These are phyloP conservation scores for Neobulgaria alba DNA, from an alignment of 2,329 filamentous ascomycete species.

Conservation along the genomic window DNA sequence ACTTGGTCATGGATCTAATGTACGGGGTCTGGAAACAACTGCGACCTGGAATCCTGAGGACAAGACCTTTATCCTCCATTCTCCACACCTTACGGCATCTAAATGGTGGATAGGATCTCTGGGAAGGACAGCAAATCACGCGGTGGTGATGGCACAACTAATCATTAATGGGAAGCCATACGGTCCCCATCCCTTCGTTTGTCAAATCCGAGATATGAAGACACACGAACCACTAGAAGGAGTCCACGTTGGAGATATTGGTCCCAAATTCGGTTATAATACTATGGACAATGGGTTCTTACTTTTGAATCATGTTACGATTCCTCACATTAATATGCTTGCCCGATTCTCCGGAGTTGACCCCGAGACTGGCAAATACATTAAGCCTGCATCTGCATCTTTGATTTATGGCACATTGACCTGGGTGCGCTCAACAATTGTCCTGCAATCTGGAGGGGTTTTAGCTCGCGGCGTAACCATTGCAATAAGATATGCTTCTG, in stretches of 20 bases:
- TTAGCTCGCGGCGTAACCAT: slow-evolving; percentile 71
- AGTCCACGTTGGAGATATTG: slow-evolving; percentile 70
- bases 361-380: slow-evolving; percentile 58
- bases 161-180: slow-evolving; percentile 58
- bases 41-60: slow-evolving; percentile 61
- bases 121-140: slow-evolving; percentile 67
- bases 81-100: slow-evolving; percentile 62
- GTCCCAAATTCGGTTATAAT: slow-evolving; percentile 72
- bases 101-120: slow-evolving; percentile 85
- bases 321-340: slow-evolving; percentile 68
- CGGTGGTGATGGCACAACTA: slow-evolving; percentile 72
- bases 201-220: slow-evolving; percentile 62
- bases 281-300: slow-evolving; percentile 75
- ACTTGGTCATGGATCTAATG: slow-evolving; percentile 70
- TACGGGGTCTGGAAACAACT: slow-evolving; percentile 43
- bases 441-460: slow-evolving; percentile 62
- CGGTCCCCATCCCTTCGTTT: slow-evolving; percentile 71
- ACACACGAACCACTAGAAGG: slow-evolving; percentile 62
- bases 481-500: slow-evolving; percentile 63
- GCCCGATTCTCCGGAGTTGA: slow-evolving; percentile 63
- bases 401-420: slow-evolving; percentile 70
- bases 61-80: slow-evolving; percentile 68
- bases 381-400: slow-evolving; percentile 55
- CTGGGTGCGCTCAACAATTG: slow-evolving; percentile 65
- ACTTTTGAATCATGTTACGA: slow-evolving; percentile 66